Conservation (phyloP, 768 basidiomycete genomes). For the Lactarius evosmus region DNA sequence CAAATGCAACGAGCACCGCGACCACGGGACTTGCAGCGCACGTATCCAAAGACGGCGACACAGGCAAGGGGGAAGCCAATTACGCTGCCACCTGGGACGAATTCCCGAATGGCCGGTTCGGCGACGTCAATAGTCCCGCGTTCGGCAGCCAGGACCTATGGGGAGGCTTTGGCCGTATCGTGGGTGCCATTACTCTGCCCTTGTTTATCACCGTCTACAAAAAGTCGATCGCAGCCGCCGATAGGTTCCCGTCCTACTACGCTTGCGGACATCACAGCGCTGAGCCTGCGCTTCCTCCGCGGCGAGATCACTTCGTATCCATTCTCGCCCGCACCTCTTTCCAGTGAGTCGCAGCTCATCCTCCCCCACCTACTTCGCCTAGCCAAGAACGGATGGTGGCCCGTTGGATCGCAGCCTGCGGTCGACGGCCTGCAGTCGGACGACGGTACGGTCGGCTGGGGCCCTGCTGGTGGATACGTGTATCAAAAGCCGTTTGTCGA, state of each 20-base stretch:
- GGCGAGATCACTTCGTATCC: conserved; percentile 75
- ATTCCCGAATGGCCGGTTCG: conserved; percentile 98
- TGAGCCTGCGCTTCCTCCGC: conserved; percentile 81
- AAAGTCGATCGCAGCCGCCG: conserved; percentile 9
- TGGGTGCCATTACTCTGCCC: conserved; percentile 32
- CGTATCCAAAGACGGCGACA: conserved; percentile 51
- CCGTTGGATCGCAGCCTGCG: conserved; percentile 93
- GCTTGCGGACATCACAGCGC: conserved; percentile 60
- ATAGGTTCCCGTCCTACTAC: conserved; percentile 10
- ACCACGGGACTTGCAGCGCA: conserved; percentile 51
- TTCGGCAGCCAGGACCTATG: conserved; percentile 80
- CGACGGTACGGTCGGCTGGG: conserved; percentile 87
- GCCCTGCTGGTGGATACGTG: conserved; percentile 87
- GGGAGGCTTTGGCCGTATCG: conserved; percentile 65
- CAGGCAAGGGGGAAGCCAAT: conserved; percentile 69
- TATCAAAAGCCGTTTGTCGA: conserved; percentile 98
- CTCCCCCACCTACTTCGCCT: conserved; percentile 72
- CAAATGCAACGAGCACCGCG: conserved; percentile 60
- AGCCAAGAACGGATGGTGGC: conserved; percentile 86
- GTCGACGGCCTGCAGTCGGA: conserved; percentile 75
- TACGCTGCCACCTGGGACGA: conserved; percentile 87
- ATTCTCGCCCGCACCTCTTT: conserved; percentile 81
- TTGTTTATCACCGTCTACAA: background rate
- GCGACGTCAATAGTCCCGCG: conserved; percentile 95
- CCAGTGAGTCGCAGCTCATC: conserved; percentile 78